Evolutionary conservation across 2,329 filamentous ascomycete genomes (phyloP).

Genomic region (Leptographium radiaticola): DNA sequence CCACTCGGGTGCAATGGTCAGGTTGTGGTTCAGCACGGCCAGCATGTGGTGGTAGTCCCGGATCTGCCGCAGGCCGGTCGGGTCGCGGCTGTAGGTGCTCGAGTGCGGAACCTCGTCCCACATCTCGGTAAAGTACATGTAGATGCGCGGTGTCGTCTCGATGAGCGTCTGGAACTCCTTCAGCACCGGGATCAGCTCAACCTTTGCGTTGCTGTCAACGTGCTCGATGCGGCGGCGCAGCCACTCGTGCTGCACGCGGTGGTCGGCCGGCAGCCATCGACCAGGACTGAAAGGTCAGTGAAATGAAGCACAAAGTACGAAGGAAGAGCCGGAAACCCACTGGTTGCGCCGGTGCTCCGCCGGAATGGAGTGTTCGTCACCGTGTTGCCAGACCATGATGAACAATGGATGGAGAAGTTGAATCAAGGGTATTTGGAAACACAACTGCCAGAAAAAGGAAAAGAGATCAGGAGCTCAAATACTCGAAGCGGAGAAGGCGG

Average conservation of each 20-base stretch:
- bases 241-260: slow-evolving; percentile 49
- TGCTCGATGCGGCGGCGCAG: slow-evolving; percentile 42
- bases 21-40: slow-evolving; percentile 47
- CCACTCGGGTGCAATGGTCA: slow-evolving; percentile 37
- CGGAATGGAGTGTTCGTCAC: slow-evolving; percentile 37
- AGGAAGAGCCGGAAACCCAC: slow-evolving; percentile 18
- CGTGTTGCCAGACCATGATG: background rate
- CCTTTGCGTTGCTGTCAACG: slow-evolving; percentile 33
- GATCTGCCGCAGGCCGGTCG: slow-evolving; percentile 48
- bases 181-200: slow-evolving; percentile 44
- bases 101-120: slow-evolving; percentile 52
- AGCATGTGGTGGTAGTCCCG: slow-evolving; percentile 56
- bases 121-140: slow-evolving; percentile 56
- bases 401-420: background rate
- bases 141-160: slow-evolving; percentile 48
- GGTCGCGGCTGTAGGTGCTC: slow-evolving; percentile 46
- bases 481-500: background rate
- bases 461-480: background rate
- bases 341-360: slow-evolving; percentile 29
- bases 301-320: background rate
- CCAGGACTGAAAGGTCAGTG: slow-evolving; percentile 27
- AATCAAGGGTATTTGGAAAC: background rate
- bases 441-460: background rate
- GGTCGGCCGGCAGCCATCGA: slow-evolving; percentile 51
- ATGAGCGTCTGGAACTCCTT: slow-evolving; percentile 54